Evolutionary conservation across 179 eudicot genomes (phyloP).

Genomic region (Vitellaria paradoxa): DNA sequence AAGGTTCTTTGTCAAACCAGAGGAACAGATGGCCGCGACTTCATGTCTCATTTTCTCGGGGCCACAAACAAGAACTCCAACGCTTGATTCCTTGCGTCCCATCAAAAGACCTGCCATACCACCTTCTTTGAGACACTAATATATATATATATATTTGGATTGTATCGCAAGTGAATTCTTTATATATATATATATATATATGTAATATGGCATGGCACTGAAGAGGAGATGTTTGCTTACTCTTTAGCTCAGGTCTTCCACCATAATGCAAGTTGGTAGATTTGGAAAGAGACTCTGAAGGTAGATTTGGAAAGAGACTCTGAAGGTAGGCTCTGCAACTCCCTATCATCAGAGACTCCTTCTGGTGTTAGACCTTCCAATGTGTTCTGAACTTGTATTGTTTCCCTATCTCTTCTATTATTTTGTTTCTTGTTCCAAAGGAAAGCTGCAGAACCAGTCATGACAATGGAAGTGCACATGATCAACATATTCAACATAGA

Average conservation of each 20-base stretch:
- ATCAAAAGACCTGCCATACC: slow-evolving; percentile 43
- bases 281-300: slow-evolving; percentile 42
- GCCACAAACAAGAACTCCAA: slow-evolving; percentile 71
- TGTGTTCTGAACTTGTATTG: slow-evolving; percentile 38
- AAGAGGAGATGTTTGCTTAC: slow-evolving; percentile 29
- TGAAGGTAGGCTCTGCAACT: slow-evolving; percentile 64
- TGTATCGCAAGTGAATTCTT: too few relatives aligned
- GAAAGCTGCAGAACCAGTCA: slow-evolving; percentile 36
- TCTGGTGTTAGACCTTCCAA: slow-evolving; percentile 29
- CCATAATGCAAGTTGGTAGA: slow-evolving; percentile 62
- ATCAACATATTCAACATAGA: slow-evolving; percentile 41
- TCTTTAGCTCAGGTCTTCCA: slow-evolving; percentile 69
- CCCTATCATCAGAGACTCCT: slow-evolving; percentile 44
- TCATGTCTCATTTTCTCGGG: slow-evolving; percentile 64
- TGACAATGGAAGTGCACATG: slow-evolving; percentile 38
- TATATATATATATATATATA: background rate
- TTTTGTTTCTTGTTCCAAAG: slow-evolving; percentile 42
- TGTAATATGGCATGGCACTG: too few relatives aligned
- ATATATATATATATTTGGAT: too few relatives aligned
- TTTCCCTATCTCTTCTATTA: slow-evolving; percentile 19
- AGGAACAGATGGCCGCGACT: slow-evolving; percentile 61
- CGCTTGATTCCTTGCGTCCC: slow-evolving; percentile 45
- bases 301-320: slow-evolving; percentile 50
- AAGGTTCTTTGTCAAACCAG: slow-evolving; percentile 50
- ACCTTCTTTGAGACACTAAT: background rate